Base-by-base conservation (phyloP, 2,329 filamentous ascomycete genomes). In the Tricladium varicosporioides region DNA sequence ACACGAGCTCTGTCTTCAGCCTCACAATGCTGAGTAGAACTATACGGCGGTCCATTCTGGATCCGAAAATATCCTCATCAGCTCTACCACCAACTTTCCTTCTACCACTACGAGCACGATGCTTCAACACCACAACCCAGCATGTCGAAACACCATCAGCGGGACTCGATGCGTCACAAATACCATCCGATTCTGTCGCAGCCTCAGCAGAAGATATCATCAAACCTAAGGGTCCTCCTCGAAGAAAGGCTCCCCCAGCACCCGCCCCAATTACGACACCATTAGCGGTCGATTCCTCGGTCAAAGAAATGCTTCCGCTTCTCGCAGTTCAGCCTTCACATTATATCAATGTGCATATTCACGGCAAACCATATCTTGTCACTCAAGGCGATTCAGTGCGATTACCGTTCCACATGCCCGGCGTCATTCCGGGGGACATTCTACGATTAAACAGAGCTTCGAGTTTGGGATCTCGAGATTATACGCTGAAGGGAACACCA, bases 371-470 rank as follows among this genome's bases (percentile, higher is more conserved):
- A 5, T 94, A 93, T 76, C 87, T 94, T 32, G 81, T 94, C 63
- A 92, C 88, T 5, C 77, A 80, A 46, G 90, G 90, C 64, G 90
- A 94, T 75, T 78, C 80, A 58, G 74, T 94, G 51, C 88, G 89
- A 36, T 83, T 94, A 52, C 90, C 90, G 5, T 92, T 92, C 77
- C 82, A 82, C 67, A 91, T 94, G 85, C 84, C 86, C 2, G 85
- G 82, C 22, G 89, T 91, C 5, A 75, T 80, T 7, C 87, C 92
- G 0, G 94, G 94, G 31, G 93, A 97, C 71, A 78, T 95, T 40
- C 80, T 99, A 59, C 89, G 92, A 5, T 81, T 99, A 57, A 93
- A 96, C 76, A 87, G 92, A 55, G 94, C 92, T 19, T 87, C 85
- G 43, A 79, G 87, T 53, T 76, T 99, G 46, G 94, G 94, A 27